phyloP scores from a whole-genome alignment of 768 basidiomycete species.

The Hypholoma sublateritium region DNA sequence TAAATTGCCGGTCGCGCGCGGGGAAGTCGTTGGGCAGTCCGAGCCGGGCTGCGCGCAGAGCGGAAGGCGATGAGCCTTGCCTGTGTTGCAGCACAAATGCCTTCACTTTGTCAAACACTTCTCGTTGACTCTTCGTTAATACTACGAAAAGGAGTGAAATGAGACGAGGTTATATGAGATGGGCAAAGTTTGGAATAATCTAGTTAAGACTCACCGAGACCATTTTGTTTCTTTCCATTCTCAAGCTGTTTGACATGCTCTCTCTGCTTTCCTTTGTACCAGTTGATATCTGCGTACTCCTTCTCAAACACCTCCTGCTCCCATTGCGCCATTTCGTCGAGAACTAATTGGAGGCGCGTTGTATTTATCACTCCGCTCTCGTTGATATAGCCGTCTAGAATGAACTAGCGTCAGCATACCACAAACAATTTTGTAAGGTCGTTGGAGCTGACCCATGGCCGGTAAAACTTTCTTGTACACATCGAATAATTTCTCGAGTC shows the following conservation, averaged over 20 bases:
- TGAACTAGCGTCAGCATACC: not conserved
- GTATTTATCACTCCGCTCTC: slow-evolving; percentile 83
- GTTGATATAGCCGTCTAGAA: slow-evolving; percentile 87
- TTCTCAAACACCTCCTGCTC: slow-evolving; percentile 91
- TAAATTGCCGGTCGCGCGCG: slow-evolving; percentile 78
- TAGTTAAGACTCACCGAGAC: slow-evolving; percentile 53
- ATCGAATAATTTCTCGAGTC: slow-evolving; percentile 87
- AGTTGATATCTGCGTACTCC: slow-evolving; percentile 86
- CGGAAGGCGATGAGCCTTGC: slow-evolving; percentile 28
- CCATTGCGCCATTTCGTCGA: slow-evolving; percentile 87
- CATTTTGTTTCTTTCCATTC: slow-evolving; percentile 48
- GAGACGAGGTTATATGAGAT: not conserved
- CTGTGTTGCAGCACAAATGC: slow-evolving; percentile 61
- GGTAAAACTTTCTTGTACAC: slow-evolving; percentile 94
- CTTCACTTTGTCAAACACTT: slow-evolving; percentile 78
- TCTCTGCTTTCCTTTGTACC: slow-evolving; percentile 92
- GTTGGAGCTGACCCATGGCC: slow-evolving; percentile 49
- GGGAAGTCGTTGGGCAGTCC: slow-evolving; percentile 78
- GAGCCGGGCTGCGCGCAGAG: slow-evolving; percentile 43
- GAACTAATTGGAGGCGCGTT: slow-evolving; percentile 76
- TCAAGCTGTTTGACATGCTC: slow-evolving; percentile 71
- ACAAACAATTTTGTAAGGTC: not conserved
- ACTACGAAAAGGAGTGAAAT: slow-evolving; percentile 34
- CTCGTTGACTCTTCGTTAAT: slow-evolving; percentile 71
- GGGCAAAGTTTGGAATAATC: not conserved